A percentile compares a stretch with the other conserved stretches of the same genome.
These are phyloP conservation scores for Arxiozyma slooffiae DNA, from an alignment of 1,139 yeast species.

Conservation along the genomic window DNA sequence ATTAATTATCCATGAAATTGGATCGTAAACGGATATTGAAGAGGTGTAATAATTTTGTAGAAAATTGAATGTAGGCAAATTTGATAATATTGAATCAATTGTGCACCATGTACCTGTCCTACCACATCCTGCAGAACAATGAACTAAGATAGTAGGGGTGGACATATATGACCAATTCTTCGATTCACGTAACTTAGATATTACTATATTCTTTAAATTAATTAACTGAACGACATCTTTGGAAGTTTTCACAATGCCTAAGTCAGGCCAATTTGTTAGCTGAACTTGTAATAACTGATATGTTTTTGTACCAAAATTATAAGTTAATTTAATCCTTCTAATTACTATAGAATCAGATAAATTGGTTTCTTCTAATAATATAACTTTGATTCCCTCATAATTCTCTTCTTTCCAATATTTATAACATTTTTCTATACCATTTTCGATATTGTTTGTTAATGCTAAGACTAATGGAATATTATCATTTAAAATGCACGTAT, in stretches of 20 bases:
- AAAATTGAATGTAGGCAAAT: slow-evolving; percentile 19
- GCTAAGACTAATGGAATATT: slow-evolving; percentile 55
- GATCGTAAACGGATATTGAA: slow-evolving; percentile 33
- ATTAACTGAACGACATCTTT: slow-evolving; percentile 30
- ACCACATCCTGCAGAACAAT: slow-evolving; percentile 89
- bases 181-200: slow-evolving; percentile 15
- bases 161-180: slow-evolving; percentile 9
- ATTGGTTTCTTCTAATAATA: slow-evolving; percentile 13
- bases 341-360: slow-evolving; percentile 18
- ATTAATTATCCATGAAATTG: slow-evolving; percentile 39
- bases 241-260: slow-evolving; percentile 42
- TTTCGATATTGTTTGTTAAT: slow-evolving; percentile 50
- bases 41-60: slow-evolving; percentile 9
- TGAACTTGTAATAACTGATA: slow-evolving; percentile 53
- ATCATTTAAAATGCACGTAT: slow-evolving; percentile 57
- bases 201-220: slow-evolving; percentile 25
- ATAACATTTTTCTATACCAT: slow-evolving; percentile 47
- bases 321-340: slow-evolving; percentile 34
- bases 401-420: slow-evolving; percentile 42
- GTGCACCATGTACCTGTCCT: slow-evolving; percentile 81
- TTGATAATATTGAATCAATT: slow-evolving; percentile 43
- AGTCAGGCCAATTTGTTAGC: slow-evolving; percentile 70
- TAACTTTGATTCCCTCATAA: slow-evolving; percentile 24
- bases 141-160: slow-evolving; percentile 48
- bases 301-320: slow-evolving; percentile 19